Evolutionary conservation across 2,329 filamentous ascomycete species (phyloP).

Genomic region (Penicillium sp.): DNA sequence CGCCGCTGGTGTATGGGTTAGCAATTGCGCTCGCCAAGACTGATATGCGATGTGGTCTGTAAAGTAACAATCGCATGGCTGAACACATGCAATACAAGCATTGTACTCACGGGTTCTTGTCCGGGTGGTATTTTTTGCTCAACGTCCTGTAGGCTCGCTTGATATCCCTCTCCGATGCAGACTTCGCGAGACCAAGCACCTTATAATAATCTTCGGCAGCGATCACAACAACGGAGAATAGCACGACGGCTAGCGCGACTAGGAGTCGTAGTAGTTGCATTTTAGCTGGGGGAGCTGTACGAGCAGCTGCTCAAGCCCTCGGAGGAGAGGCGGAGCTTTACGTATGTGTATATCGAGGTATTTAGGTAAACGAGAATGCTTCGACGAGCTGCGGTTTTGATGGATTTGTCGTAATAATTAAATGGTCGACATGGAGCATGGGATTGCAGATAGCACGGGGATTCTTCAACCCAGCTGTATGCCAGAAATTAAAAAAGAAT

Average conservation of each 20-base stretch:
- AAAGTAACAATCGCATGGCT: no score
- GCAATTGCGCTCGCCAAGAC: background rate
- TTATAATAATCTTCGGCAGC: slow-evolving; percentile 55
- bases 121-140: slow-evolving; percentile 94
- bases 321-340: background rate
- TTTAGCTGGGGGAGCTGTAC: slow-evolving; percentile 16
- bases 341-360: background rate
- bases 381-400: background rate
- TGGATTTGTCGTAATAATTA: background rate
- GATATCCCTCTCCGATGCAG: slow-evolving; percentile 81
- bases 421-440: background rate
- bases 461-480: background rate
- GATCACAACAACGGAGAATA: slow-evolving; percentile 39
- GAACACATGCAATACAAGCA: background rate
- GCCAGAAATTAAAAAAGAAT: background rate
- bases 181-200: slow-evolving; percentile 75
- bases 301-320: slow-evolving; percentile 15
- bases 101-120: slow-evolving; percentile 85
- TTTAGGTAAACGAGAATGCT: background rate
- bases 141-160: slow-evolving; percentile 90
- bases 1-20: slow-evolving; percentile 55
- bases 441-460: background rate
- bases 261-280: slow-evolving; percentile 40
- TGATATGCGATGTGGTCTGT: background rate
- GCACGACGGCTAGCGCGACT: slow-evolving; percentile 35